Percentiles rank a stretch among this genome's conserved stretches.
Evolutionary conservation across 2,329 filamentous ascomycete genomes (phyloP).

Genomic region (Fusarium dlaminii): DNA sequence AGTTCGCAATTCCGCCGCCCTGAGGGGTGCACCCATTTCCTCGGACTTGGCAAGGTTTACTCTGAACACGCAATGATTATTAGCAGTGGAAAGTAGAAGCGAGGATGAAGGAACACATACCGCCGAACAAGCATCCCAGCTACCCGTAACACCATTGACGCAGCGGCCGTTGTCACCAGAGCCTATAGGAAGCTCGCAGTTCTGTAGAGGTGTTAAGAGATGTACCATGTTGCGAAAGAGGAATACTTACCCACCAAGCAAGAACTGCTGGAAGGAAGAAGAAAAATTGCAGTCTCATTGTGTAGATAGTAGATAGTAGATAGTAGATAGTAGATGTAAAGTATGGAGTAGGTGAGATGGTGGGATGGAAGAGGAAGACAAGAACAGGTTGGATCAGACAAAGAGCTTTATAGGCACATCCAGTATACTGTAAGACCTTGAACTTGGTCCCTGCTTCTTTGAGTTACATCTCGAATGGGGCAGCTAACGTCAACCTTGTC

Average conservation of each 20-base stretch:
- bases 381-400: background rate
- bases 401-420: background rate
- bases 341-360: background rate
- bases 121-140: background rate
- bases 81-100: background rate
- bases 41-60: background rate
- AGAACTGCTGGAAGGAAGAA: background rate
- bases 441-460: background rate
- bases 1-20: background rate
- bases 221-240: accelerated
- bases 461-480: background rate
- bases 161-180: background rate
- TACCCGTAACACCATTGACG: background rate
- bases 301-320: too few species aligned
- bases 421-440: too few species aligned
- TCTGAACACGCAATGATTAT: background rate
- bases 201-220: background rate
- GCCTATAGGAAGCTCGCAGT: background rate
- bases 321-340: too few species aligned
- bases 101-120: background rate
- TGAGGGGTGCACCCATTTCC: background rate
- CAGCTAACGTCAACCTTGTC: background rate
- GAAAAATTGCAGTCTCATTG: background rate
- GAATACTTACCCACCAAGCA: background rate
- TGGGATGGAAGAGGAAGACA: background rate